Conservation (phyloP, 805 yeast species). For the Metschnikowia reukaufii region DNA sequence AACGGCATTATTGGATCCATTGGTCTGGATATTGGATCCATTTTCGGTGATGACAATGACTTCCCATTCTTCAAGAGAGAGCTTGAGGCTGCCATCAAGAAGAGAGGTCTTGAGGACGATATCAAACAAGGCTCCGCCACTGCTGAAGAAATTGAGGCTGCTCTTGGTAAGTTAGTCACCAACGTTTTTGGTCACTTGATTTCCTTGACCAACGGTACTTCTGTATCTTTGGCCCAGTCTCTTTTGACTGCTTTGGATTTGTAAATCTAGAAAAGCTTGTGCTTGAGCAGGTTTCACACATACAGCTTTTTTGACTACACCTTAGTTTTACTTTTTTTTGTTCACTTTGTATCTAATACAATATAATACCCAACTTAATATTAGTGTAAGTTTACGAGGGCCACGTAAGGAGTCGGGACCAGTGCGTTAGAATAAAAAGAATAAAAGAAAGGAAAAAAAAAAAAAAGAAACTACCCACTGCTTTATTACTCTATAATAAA, state of each 20-base stretch:
- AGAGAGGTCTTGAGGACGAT: background rate
- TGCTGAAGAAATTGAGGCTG: conserved; percentile 1
- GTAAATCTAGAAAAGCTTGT: background rate
- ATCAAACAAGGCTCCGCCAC: background rate
- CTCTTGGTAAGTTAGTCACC: conserved; percentile 8
- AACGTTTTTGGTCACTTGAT: conserved; percentile 8
- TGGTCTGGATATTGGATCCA: background rate
- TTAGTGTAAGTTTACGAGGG: too few relatives aligned
- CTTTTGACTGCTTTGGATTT: conserved; percentile 7
- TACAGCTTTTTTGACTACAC: background rate
- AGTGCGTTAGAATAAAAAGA: too few relatives aligned
- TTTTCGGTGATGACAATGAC: background rate
- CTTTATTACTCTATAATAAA: too few relatives aligned
- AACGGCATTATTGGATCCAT: background rate
- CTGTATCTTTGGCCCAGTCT: conserved; percentile 10
- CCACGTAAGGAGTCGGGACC: too few relatives aligned
- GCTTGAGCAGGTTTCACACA: background rate
- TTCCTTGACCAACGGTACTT: conserved; percentile 9
- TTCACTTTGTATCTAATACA: background rate
- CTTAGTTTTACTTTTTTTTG: background rate
- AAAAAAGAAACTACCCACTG: too few relatives aligned
- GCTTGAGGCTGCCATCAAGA: background rate
- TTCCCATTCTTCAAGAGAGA: conserved; percentile 9
- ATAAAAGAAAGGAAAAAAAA: too few relatives aligned
- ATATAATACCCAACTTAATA: background rate